Conservation (phyloP, 306 rosid species). For the Vicia faba region DNA sequence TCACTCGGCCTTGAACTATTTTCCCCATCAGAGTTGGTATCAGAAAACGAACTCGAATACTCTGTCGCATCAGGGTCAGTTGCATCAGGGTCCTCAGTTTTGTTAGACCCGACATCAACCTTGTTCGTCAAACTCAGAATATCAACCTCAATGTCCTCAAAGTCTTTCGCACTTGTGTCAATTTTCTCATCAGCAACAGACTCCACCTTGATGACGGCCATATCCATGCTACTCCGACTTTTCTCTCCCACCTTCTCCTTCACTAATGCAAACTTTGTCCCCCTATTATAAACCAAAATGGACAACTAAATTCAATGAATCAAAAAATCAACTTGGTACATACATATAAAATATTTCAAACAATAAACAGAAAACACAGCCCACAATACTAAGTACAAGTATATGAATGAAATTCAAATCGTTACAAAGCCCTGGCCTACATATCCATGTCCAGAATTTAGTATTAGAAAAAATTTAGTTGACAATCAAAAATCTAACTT, state of each 20-base stretch:
- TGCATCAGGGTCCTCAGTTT: slow-evolving; percentile 77
- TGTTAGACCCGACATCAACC: slow-evolving; percentile 44
- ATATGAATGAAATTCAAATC: background rate
- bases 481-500: too few species aligned
- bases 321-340: slow-evolving; percentile 21
- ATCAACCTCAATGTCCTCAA: slow-evolving; percentile 63
- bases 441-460: too few species aligned
- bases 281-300: background rate
- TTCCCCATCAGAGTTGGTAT: slow-evolving; percentile 59
- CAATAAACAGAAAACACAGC: background rate
- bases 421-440: too few species aligned
- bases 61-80: slow-evolving; percentile 93
- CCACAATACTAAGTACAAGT: background rate
- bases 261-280: slow-evolving; percentile 19
- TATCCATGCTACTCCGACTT: too few species aligned
- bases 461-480: too few species aligned
- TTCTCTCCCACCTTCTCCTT: too few species aligned
- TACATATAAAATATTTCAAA: background rate
- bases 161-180: slow-evolving; percentile 30
- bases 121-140: slow-evolving; percentile 58
- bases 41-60: slow-evolving; percentile 82
- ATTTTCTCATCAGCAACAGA: slow-evolving; percentile 46
- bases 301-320: background rate
- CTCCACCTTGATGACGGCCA: slow-evolving; percentile 49
- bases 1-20: slow-evolving; percentile 62